Conservation (phyloP, 2,329 filamentous ascomycete species). For the Nigrograna mackinnonii region DNA sequence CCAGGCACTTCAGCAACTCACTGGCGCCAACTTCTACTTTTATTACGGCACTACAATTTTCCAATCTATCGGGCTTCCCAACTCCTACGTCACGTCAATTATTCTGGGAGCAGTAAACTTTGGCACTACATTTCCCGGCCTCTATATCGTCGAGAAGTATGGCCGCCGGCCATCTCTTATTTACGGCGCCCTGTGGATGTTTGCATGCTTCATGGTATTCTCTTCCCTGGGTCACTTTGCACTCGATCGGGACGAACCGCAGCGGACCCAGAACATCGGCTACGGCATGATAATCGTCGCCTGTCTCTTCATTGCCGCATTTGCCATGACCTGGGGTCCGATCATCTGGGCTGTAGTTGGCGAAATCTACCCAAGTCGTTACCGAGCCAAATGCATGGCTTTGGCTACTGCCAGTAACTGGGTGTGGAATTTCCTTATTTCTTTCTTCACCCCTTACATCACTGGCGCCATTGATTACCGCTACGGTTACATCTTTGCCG, state of each 20-base stretch:
- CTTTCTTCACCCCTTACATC: conserved; percentile 82
- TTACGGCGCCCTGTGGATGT: conserved; percentile 52
- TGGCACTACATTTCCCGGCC: conserved; percentile 2
- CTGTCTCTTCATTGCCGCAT: conserved; percentile 68
- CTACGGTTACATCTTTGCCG: conserved; percentile 78
- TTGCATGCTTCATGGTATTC: conserved; percentile 62
- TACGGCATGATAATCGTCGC: conserved; percentile 69
- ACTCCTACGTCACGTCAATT: conserved; percentile 51
- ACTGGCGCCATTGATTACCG: conserved; percentile 70
- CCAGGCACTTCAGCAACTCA: conserved; percentile 69
- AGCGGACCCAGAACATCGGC: conserved; percentile 51
- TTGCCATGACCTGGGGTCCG: conserved; percentile 72
- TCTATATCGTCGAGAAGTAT: conserved; percentile 2
- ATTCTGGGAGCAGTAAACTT: conserved; percentile 44
- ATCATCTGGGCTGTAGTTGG: conserved; percentile 72
- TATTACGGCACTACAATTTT: conserved; percentile 55
- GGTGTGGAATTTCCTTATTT: conserved; percentile 47
- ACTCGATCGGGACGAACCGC: conserved; percentile 35
- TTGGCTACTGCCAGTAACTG: conserved; percentile 50
- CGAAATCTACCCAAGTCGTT: conserved; percentile 66
- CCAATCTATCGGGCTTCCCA: conserved; percentile 41
- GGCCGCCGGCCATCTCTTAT: conserved; percentile 52
- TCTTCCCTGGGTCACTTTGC: conserved; percentile 51
- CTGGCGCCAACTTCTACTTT: conserved; percentile 71
- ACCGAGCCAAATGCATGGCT: conserved; percentile 49